Evolutionary conservation across 2,329 filamentous ascomycete genomes (phyloP).

Genomic region (Aaosphaeria arxii): DNA sequence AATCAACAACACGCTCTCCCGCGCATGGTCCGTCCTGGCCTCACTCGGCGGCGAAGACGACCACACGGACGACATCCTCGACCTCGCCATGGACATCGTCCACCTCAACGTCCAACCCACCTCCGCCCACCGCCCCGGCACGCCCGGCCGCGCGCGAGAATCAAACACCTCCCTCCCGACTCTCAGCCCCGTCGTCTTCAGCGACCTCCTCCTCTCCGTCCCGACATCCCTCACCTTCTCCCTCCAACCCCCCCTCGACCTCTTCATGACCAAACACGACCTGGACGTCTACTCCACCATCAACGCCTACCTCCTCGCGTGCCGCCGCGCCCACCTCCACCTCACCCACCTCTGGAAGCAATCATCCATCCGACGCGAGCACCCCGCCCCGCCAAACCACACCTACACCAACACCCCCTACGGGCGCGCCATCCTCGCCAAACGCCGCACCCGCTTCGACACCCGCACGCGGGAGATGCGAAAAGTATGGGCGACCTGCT

Average conservation of each 20-base stretch:
- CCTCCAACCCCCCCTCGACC: constrained; percentile 75
- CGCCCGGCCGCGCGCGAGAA: constrained; percentile 38
- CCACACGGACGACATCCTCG: constrained; percentile 68
- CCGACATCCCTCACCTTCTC: constrained; percentile 69
- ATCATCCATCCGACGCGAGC: constrained; percentile 70
- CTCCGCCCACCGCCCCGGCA: constrained; percentile 33
- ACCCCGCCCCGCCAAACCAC: constrained; percentile 68
- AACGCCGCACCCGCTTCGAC: constrained; percentile 63
- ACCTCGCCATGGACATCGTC: constrained; percentile 75
- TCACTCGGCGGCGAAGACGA: constrained; percentile 77
- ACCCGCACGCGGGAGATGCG: constrained; percentile 67
- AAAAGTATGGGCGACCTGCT: constrained; percentile 84
- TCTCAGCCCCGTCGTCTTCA: constrained; percentile 58
- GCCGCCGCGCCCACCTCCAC: constrained; percentile 81
- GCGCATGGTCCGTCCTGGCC: constrained; percentile 78
- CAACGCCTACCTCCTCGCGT: constrained; percentile 80
- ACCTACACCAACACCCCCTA: constrained; percentile 60
- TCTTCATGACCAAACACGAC: constrained; percentile 78
- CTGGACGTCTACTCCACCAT: constrained; percentile 78
- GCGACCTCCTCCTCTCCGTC: constrained; percentile 77
- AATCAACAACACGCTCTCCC: constrained; percentile 69
- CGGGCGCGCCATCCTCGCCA: constrained; percentile 58
- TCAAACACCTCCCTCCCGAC: constrained; percentile 30
- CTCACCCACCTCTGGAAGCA: constrained; percentile 86
- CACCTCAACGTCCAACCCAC: constrained; percentile 61